These are phyloP conservation scores for Coemansia brasiliensis DNA, from an alignment of 192 early-diverging fungal genomes.

Conservation along the genomic window DNA sequence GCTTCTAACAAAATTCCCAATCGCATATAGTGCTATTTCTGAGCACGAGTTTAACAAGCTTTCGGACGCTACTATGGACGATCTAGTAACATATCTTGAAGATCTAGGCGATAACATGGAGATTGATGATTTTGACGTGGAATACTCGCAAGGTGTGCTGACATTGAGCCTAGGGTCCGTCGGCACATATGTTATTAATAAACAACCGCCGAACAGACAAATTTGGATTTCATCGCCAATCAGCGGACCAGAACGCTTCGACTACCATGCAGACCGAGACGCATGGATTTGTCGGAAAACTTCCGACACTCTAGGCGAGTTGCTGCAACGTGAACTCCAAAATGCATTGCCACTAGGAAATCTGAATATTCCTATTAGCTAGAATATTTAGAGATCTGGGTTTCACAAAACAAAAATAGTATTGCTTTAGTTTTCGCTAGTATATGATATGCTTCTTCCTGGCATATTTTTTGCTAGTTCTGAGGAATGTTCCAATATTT, in stretches of 20 bases:
- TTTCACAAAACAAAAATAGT: not conserved
- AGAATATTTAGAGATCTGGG: conserved; percentile 9
- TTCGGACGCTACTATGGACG: conserved; percentile 63
- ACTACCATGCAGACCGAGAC: conserved; percentile 60
- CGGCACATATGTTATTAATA: conserved; percentile 96
- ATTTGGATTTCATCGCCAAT: conserved; percentile 95
- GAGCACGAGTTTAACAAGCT: conserved; percentile 62
- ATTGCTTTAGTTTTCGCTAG: no score
- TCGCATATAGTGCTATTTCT: conserved; percentile 47
- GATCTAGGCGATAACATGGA: conserved; percentile 70
- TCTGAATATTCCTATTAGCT: conserved; percentile 51
- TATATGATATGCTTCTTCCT: no score
- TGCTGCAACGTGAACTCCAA: conserved; percentile 70
- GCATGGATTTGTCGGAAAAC: conserved; percentile 80
- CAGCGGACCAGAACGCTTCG: conserved; percentile 86
- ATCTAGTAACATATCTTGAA: conserved; percentile 73
- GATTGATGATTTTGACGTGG: conserved; percentile 72
- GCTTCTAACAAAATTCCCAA: no score
- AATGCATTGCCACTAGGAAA: conserved; percentile 46
- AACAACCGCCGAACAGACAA: conserved; percentile 97
- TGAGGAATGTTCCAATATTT: no score
- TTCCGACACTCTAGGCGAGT: conserved; percentile 63
- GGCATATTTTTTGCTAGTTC: no score
- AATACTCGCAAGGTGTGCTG: conserved; percentile 85
- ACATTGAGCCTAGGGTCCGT: conserved; percentile 73